A percentile compares a stretch with the other conserved stretches of the same genome.
These are phyloP conservation scores for Cryptosporidium baileyi DNA, from an alignment of 169 alveolate species.

Conservation along the genomic window DNA sequence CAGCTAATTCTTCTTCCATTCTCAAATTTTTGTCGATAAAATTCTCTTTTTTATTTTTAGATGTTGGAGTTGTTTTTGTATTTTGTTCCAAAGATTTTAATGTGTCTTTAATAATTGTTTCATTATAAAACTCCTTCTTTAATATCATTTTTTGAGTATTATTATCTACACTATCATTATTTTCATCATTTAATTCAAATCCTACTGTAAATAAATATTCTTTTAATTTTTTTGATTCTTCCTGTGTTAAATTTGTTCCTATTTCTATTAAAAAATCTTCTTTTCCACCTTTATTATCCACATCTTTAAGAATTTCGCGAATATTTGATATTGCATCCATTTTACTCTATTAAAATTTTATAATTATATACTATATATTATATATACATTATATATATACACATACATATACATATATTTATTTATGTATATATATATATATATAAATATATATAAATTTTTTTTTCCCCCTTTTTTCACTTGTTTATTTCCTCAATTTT, in stretches of 20 bases:
- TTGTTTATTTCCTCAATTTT: background rate
- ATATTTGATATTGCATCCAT: background rate
- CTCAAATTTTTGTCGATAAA: slow-evolving; percentile 5
- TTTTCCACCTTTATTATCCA: slow-evolving; percentile 39
- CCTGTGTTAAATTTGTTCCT: background rate
- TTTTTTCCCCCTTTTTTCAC: background rate
- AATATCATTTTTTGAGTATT: background rate
- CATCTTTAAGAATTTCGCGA: background rate
- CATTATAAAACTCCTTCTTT: slow-evolving; percentile 8
- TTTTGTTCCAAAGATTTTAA: background rate
- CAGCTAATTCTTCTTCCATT: slow-evolving; percentile 49
- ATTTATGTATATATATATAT: background rate
- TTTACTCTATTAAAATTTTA: background rate
- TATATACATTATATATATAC: background rate
- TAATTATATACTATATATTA: no score
- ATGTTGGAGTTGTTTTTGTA: background rate
- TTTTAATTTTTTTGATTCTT: background rate
- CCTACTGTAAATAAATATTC: slow-evolving; percentile 16
- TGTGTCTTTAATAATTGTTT: slow-evolving; percentile 1
- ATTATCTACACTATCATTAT: background rate
- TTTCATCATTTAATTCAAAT: background rate
- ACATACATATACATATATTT: background rate
- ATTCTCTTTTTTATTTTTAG: slow-evolving; percentile 31
- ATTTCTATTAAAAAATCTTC: slow-evolving; percentile 9
- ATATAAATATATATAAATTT: background rate